phyloP scores from a whole-genome alignment of 768 basidiomycete genomes.

The Lactifluus echinatus region DNA sequence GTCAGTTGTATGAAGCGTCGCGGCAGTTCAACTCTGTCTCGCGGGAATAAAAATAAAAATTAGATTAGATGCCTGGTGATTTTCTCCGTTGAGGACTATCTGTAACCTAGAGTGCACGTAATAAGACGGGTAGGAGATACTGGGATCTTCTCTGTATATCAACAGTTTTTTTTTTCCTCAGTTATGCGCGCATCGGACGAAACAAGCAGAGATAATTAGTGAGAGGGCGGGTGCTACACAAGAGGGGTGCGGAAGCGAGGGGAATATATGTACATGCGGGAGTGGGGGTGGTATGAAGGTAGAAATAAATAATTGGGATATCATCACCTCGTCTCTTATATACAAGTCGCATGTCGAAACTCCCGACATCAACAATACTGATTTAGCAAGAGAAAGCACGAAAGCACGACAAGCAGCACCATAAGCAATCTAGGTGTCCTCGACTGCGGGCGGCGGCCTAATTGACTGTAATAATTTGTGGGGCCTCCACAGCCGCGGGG shows the following conservation, averaged over 20 bases:
- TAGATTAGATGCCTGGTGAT: neutral
- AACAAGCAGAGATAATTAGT: neutral
- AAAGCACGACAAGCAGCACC: neutral
- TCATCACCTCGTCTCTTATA: neutral
- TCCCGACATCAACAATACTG: neutral
- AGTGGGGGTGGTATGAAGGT: neutral
- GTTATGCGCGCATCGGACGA: too few species aligned
- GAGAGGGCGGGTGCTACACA: constrained; percentile 10
- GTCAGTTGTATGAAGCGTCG: neutral
- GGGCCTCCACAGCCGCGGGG: constrained; percentile 36
- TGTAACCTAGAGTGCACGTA: too few species aligned
- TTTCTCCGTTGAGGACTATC: too few species aligned
- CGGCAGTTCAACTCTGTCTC: constrained; percentile 13
- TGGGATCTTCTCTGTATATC: neutral
- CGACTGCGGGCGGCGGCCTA: constrained; percentile 3
- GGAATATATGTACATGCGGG: constrained; percentile 11
- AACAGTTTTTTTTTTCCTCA: too few species aligned
- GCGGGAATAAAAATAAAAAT: neutral
- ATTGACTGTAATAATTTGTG: constrained; percentile 42
- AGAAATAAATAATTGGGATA: constrained; percentile 3
- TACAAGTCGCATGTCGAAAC: neutral
- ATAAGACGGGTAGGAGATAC: too few species aligned
- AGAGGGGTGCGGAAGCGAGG: neutral
- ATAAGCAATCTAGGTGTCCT: neutral
- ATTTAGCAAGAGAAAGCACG: neutral